Percentiles rank a stretch among this genome's conserved stretches.
Evolutionary conservation across 345 rosid genomes (phyloP).

Genomic region (Firmiana major): DNA sequence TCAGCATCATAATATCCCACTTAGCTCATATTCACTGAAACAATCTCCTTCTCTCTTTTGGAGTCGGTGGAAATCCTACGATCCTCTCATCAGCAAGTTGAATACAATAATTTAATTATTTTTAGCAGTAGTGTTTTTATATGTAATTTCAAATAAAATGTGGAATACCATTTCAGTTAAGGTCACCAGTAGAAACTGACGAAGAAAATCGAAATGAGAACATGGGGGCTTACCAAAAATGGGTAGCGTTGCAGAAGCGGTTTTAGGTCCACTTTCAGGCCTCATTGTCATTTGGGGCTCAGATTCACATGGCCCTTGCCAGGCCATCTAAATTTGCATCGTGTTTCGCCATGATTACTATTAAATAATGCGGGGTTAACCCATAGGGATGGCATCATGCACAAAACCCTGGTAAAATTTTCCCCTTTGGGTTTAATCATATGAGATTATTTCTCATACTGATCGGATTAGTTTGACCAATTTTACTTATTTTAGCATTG

Average conservation of each 20-base stretch:
- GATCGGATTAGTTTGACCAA: background rate
- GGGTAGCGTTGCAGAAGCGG: background rate
- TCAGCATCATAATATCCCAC: constrained; percentile 19
- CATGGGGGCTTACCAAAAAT: constrained; percentile 13
- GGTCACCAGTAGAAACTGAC: background rate
- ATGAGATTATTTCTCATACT: background rate
- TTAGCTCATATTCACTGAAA: background rate
- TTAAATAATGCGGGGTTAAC: background rate
- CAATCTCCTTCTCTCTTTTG: background rate
- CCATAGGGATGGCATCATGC: background rate
- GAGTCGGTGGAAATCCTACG: background rate
- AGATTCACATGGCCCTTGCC: constrained; percentile 15
- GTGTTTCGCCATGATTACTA: background rate
- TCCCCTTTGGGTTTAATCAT: background rate
- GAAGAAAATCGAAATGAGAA: constrained; percentile 6
- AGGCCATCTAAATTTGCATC: background rate
- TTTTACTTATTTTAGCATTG: background rate
- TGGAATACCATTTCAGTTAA: background rate
- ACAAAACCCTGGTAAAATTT: background rate
- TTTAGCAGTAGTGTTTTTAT: background rate
- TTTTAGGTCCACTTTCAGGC: constrained; percentile 22
- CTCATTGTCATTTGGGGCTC: background rate
- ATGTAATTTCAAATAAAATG: background rate
- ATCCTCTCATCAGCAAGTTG: background rate
- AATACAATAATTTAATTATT: background rate